Evolutionary conservation across 768 basidiomycete genomes (phyloP), one percentile per base, ranked within the genome.

Genomic region (Panaeolus papilionaceus): DNA sequence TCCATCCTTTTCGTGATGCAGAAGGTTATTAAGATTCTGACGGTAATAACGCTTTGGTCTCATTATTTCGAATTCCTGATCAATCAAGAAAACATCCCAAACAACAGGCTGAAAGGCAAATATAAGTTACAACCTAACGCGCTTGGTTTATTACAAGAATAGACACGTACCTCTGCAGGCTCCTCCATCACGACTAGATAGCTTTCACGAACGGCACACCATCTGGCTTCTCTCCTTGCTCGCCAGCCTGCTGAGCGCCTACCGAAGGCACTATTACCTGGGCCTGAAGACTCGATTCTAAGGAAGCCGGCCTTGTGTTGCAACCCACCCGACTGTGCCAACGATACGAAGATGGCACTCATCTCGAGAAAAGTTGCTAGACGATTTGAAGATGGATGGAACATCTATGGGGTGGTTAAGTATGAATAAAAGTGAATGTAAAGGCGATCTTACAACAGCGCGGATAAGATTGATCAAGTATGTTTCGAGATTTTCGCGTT

Each of bases 291-390:
- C 68, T 89, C 85, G 12, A 93, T 83, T 70, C 83, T 81, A 18
- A 99, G 79, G 74, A 87, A 92, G 0, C 98, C 97, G 8, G 92
- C 96, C 79, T 99, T 99, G 71, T 92, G 92, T 74, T 98, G 97
- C 26, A 86, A 80, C 6, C 96, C 95, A 10, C 96, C 96, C 1
- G 88, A 85, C 63, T 86, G 86, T 0, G 96, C 94, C 20, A 96
- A 85, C 10, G 87, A 76, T 67, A 98, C 87, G 9, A 92, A 96
- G 33, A 99, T 81, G 0, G 96, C 90, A 51, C 93, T 96, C 51
- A 99, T 85, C 77, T 99, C 98, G 61, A 99, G 85, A 78, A 98
- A 99, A 5, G 90, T 90, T 47, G 91, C 89, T 0, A 99, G 80
- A 39, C 96, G 89, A 74, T 98, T 98, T 0, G 94, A 87, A 23